These are phyloP conservation scores for Phytopythium helicoides DNA, from an alignment of 352 stramenopile species.

Conservation along the genomic window DNA sequence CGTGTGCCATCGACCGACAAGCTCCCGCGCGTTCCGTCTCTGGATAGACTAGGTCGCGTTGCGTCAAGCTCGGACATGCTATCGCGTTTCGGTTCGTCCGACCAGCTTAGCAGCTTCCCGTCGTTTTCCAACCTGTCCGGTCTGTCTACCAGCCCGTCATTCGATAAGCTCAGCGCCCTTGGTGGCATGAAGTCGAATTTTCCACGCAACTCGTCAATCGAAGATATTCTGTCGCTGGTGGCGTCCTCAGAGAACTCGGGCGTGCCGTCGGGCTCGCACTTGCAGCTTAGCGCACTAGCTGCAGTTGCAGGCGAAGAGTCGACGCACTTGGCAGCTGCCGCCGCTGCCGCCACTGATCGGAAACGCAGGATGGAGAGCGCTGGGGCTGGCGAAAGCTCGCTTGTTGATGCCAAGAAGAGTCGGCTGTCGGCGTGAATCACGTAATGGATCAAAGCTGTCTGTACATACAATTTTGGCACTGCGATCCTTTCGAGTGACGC, in stretches of 20 bases:
- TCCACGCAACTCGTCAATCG: conserved; percentile 83
- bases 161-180: conserved; percentile 69
- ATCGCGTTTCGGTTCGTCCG: conserved; percentile 60
- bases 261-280: conserved; percentile 43
- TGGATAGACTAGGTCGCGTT: conserved; percentile 41
- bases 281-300: conserved; percentile 67
- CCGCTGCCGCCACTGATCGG: conserved; percentile 42
- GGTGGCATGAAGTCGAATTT: conserved; percentile 50
- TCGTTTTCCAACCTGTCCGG: conserved; percentile 73
- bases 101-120: conserved; percentile 72
- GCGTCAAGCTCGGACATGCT: conserved; percentile 69
- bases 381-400: conserved; percentile 16
- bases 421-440: conserved; percentile 48
- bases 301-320: conserved; percentile 67
- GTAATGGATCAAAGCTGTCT: background rate
- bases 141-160: conserved; percentile 66
- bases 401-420: conserved; percentile 53
- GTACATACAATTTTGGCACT: conserved; percentile 1
- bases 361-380: conserved; percentile 43
- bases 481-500: background rate
- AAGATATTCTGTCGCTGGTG: conserved; percentile 85
- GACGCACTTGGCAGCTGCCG: conserved; percentile 26
- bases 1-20: conserved; percentile 68
- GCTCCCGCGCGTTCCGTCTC: conserved; percentile 55
- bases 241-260: conserved; percentile 69